Evolutionary conservation across 768 basidiomycete genomes (phyloP), one percentile per base, ranked within the genome.

Genomic region (Boletus edulis): DNA sequence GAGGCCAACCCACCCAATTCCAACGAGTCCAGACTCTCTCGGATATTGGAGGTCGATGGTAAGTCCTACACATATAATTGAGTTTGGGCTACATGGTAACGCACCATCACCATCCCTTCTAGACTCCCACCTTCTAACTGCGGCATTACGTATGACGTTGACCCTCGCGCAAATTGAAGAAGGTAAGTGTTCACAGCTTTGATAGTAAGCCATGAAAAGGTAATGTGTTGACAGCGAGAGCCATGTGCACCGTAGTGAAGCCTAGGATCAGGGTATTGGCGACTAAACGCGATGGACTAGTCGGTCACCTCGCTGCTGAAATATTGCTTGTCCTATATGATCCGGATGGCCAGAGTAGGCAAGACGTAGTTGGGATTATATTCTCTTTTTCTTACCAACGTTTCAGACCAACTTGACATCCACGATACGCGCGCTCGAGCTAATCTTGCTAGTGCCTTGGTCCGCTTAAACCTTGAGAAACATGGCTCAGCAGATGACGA

Each of bases 261-360:
- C 48, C 55, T 14, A 55, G 55, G 22, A 41, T 66, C 12, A 49
- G 55, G n/a, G 22, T 56, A 15, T 31, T 66, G 8, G 62, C 62
- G 4, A 24, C 17, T 27, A 64, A 37, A 13, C 6, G 50, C 1
- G 40, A 52, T 0, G n/a, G 47, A 14, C 34, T 51, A 5, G 35
- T 67, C 22, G 64, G 64, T 20, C 55, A 55, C 41, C 53, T 67
- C 6, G 59, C 65, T 24, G 57, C 61, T 5, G 62, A 67, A 22
- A 51, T 64, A 38, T 40, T 61, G 12, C 55, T 67, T 20, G 46
- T 32, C 6, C 43, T 67, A 1, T 57, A 53, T 2, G 32, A 34
- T 13, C 32, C 32, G 32, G 11, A 34, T 10, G 55, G 57, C 0
- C 46, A 3, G 38, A 37, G 64, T 55, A 43, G 3, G 56, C 4